A percentile compares a stretch with the other conserved stretches of the same genome.
These are phyloP conservation scores for Vaccinium corymbosum DNA, from an alignment of 148 eudicot species.

Conservation along the genomic window DNA sequence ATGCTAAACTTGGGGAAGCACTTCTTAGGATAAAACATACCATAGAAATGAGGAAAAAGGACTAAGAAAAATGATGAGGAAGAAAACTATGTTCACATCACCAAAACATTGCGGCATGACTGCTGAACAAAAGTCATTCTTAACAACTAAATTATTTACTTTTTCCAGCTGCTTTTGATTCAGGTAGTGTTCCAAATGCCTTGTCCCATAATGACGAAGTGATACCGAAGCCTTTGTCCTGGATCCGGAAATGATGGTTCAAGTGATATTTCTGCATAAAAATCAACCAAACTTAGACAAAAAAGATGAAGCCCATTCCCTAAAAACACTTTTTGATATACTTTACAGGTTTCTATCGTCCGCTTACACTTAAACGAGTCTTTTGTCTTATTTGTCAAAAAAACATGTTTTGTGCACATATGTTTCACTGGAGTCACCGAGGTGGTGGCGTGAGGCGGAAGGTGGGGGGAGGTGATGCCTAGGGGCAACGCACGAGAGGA, in stretches of 20 bases:
- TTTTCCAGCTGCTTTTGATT: conserved; percentile 41
- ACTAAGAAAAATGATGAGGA: neutral
- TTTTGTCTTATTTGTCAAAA: neutral
- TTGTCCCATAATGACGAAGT: conserved; percentile 81
- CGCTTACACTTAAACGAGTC: neutral
- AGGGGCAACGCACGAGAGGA: neutral
- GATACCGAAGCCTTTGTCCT: conserved; percentile 71
- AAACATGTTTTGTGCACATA: neutral
- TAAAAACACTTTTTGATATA: neutral
- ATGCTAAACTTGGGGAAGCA: neutral
- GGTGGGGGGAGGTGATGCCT: neutral
- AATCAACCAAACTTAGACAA: neutral
- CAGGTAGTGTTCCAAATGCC: conserved; percentile 72
- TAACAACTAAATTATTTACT: conserved; percentile 23
- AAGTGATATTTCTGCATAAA: conserved; percentile 69
- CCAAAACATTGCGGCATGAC: neutral
- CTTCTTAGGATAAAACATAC: neutral
- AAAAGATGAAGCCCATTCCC: neutral
- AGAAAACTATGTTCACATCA: neutral
- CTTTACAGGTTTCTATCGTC: neutral
- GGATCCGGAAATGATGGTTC: conserved; percentile 79
- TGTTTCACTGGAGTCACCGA: neutral
- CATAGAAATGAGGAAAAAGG: neutral
- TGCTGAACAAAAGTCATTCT: neutral
- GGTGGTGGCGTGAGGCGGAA: neutral